Evolutionary conservation across 345 rosid species (phyloP).

Genomic region (Rhizophora apiculata): DNA sequence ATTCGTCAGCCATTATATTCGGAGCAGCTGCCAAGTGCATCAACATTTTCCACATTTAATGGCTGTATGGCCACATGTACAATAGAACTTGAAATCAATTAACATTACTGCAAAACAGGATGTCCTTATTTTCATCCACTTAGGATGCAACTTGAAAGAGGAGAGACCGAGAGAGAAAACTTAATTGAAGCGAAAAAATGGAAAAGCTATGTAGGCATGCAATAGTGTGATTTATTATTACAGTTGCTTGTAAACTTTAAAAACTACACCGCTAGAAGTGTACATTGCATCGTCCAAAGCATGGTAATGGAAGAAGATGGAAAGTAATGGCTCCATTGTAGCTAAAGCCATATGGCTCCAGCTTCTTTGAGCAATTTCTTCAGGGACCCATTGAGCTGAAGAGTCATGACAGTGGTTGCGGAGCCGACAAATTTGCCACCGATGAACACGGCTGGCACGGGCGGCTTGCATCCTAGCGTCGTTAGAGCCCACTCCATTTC

Average conservation of each 20-base stretch:
- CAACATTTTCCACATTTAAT: background rate
- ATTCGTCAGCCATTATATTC: background rate
- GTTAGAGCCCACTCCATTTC: slow-evolving; percentile 79
- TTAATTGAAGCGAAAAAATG: too few relatives aligned
- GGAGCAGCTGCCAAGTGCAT: background rate
- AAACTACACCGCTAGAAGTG: too few relatives aligned
- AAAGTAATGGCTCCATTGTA: background rate
- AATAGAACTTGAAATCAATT: too few relatives aligned
- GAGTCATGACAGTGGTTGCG: slow-evolving; percentile 80
- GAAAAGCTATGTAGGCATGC: too few relatives aligned
- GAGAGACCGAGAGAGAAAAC: too few relatives aligned
- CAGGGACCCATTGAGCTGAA: slow-evolving; percentile 80
- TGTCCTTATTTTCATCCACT: too few relatives aligned
- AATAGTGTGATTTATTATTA: too few relatives aligned
- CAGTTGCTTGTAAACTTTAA: too few relatives aligned
- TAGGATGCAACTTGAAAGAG: too few relatives aligned
- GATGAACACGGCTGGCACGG: slow-evolving; percentile 78
- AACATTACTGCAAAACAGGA: too few relatives aligned
- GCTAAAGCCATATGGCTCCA: slow-evolving; percentile 83
- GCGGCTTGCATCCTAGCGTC: slow-evolving; percentile 72
- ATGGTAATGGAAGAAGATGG: background rate
- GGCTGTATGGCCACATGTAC: too few relatives aligned
- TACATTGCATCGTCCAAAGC: too few relatives aligned
- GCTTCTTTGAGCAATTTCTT: slow-evolving; percentile 79
- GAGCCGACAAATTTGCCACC: slow-evolving; percentile 90